Evolutionary conservation across 1,284 basidiomycete genomes (phyloP).

Genomic region (Boletellus deceptivus): DNA sequence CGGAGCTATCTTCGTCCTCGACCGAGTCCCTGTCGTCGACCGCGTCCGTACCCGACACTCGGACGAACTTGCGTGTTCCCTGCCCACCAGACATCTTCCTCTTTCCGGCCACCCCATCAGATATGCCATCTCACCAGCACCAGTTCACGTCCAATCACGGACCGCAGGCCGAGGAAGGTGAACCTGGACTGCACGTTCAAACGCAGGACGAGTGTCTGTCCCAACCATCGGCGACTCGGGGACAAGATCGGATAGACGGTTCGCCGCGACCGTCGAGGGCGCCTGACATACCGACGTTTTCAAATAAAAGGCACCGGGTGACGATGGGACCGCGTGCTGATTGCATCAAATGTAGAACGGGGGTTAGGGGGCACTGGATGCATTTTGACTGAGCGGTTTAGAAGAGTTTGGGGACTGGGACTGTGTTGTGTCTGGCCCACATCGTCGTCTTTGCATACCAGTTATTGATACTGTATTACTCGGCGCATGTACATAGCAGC

Average conservation of each 20-base stretch:
- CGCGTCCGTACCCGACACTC: conserved; percentile 9
- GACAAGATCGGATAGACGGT: conserved; percentile 19
- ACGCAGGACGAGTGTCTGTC: conserved; percentile 6
- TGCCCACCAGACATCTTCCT: conserved; percentile 30
- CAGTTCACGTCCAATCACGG: conserved; percentile 5
- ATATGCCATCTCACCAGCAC: conserved; percentile 15
- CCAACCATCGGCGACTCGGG: neutral
- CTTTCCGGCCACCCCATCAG: conserved; percentile 28
- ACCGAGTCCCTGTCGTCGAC: conserved; percentile 18
- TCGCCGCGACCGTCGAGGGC: conserved; percentile 18
- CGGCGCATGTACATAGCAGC: conserved; percentile 6
- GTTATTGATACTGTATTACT: conserved; percentile 1
- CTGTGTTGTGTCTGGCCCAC: neutral
- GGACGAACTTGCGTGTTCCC: neutral
- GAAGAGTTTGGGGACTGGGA: neutral
- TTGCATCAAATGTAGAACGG: conserved; percentile 66
- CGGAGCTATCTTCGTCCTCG: conserved; percentile 25
- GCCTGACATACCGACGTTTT: conserved; percentile 24
- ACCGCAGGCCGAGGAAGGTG: conserved; percentile 2
- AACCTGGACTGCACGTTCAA: neutral
- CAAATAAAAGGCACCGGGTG: conserved; percentile 46
- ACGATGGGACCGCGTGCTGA: conserved; percentile 73
- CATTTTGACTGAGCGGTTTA: conserved; percentile 50
- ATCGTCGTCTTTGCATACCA: neutral
- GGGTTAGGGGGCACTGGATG: conserved; percentile 69